Evolutionary conservation across 805 yeast species (phyloP).

Genomic region (Phaffomyces thermotolerans): DNA sequence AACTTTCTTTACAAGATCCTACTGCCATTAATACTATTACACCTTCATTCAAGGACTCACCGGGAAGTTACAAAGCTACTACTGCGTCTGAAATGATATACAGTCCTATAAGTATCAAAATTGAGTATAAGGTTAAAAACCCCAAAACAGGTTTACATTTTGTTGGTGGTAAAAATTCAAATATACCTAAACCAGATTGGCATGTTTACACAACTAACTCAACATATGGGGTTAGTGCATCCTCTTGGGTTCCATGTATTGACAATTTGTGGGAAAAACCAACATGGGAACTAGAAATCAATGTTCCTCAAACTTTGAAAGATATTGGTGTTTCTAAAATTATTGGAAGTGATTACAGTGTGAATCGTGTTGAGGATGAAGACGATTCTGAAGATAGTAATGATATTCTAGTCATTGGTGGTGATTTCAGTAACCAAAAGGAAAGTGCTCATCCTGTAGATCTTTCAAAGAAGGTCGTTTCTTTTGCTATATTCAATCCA

Average conservation of each 20-base stretch:
- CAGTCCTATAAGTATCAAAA: conserved; percentile 65
- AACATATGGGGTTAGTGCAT: conserved; percentile 71
- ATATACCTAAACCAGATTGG: conserved; percentile 44
- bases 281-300: conserved; percentile 88
- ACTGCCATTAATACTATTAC: conserved; percentile 28
- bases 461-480: conserved; percentile 61
- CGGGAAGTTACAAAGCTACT: conserved; percentile 26
- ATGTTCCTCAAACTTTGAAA: conserved; percentile 71
- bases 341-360: conserved; percentile 26
- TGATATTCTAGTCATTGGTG: conserved; percentile 61
- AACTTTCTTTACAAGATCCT: conserved; percentile 51
- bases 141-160: conserved; percentile 73
- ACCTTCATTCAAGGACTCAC: conserved; percentile 33
- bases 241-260: conserved; percentile 97
- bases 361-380: conserved; percentile 25
- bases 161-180: conserved; percentile 50
- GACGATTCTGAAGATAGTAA: conserved; percentile 26
- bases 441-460: conserved; percentile 75
- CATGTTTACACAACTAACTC: conserved; percentile 82
- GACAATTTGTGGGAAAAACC: conserved; percentile 83
- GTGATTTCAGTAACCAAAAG: conserved; percentile 57
- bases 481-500: conserved; percentile 72
- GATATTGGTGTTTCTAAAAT: conserved; percentile 46
- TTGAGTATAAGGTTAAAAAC: conserved; percentile 57
- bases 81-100: conserved; percentile 40